Base-by-base conservation (phyloP, 2,329 filamentous ascomycete genomes). In the Cladosporium halotolerans region DNA sequence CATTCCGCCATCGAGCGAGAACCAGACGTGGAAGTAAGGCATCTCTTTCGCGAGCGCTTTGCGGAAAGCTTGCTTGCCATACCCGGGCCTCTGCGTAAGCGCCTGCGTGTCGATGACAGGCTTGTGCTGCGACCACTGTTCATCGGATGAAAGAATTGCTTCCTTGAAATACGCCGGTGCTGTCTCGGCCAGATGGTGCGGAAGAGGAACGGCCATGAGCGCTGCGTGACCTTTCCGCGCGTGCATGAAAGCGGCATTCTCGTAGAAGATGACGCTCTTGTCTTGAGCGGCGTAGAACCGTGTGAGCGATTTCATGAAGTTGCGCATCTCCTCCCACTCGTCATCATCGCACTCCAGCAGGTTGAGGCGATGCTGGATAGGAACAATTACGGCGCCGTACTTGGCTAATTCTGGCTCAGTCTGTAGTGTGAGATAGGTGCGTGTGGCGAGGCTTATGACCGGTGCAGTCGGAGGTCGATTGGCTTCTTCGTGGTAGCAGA, bases 1-100 rank as follows among this genome's bases (percentile, higher is more conserved):
- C 59, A 99, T 72, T 0, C 93, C 93, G 2, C 93, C 93, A 66
- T 99, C 91, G 1, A 99, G 75, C 49, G 83, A 82, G 67, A 97
- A 97, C 91, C 92, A 99, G 16, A 85, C 92, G 69, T 99, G 93
- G 65, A 99, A 99, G 69, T 99, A 99, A 0, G 95, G 92, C 88
- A 95, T 92, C 74, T 99, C 92, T 73, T 95, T 96, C 10, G 88
- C 89, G 56, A 99, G 76, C 16, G 81, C 86, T 53, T 84, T 79
- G 1, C 92, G 80, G 69, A 99, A 99, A 1, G 93, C 91, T 50
- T 80, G 71, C 64, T 87, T 87, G 0, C 92, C 93, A 57, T 89
- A 69, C 0, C 87, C 88, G 2, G 82, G 78, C n/a, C 76, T 71
- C 52, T 65, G 63, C 0, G 82, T 79, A 33, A 75, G 75, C 57